These are phyloP conservation scores for Candida maesae DNA, from an alignment of 805 yeast species.

Conservation along the genomic window DNA sequence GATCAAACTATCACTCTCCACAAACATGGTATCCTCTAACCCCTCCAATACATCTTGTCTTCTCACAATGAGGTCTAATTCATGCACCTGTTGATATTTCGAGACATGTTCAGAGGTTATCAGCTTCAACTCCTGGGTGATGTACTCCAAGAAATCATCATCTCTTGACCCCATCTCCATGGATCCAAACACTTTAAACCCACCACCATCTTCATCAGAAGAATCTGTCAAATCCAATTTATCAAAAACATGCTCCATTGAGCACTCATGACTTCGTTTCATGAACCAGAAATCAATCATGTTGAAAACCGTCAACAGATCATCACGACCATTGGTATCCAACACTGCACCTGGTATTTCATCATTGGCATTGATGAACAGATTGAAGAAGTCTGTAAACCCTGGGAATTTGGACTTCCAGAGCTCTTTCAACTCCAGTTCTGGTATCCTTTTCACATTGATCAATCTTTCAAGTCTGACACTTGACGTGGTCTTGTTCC, in stretches of 20 bases:
- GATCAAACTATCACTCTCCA: conserved; percentile 7
- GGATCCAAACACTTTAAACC: neutral
- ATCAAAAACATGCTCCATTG: conserved; percentile 13
- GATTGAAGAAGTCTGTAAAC: conserved; percentile 15
- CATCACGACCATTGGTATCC: conserved; percentile 4
- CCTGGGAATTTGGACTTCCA: conserved; percentile 18
- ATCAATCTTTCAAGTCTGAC: conserved; percentile 14
- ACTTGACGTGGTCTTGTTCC: conserved; percentile 11
- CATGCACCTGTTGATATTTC: conserved; percentile 2
- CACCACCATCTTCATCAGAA: no score
- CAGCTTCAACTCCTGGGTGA: conserved; percentile 11
- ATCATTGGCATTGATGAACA: conserved; percentile 15
- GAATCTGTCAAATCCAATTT: neutral
- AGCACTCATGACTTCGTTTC: conserved; percentile 12
- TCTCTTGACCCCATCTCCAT: no score
- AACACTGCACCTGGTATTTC: conserved; percentile 8
- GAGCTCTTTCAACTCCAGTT: conserved; percentile 14
- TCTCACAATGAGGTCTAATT: conserved; percentile 6
- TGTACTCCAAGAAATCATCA: conserved; percentile 4
- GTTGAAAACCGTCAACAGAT: conserved; percentile 10
- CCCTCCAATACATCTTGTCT: conserved; percentile 4
- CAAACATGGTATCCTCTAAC: conserved; percentile 8
- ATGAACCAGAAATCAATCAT: conserved; percentile 17
- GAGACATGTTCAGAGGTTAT: conserved; percentile 14
- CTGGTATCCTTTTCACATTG: conserved; percentile 11